Percentiles rank a stretch among this genome's conserved stretches.
Evolutionary conservation across 139 green algal species (phyloP).

Genomic region (Dunaliella primolecta): DNA sequence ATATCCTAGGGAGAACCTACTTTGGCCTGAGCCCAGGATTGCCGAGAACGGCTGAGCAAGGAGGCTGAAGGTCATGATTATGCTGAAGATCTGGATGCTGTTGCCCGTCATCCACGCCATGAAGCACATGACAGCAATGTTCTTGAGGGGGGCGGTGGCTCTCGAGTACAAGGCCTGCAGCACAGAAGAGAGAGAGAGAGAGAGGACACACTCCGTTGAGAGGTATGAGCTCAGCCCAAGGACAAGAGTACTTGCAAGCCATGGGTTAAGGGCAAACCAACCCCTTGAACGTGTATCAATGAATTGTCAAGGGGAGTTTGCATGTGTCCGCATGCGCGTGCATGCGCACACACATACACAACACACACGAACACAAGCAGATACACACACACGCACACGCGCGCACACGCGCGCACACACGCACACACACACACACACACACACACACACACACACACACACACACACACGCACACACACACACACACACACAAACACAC

Average conservation of each 20-base stretch:
- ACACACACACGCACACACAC: no score
- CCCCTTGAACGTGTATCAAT: no score
- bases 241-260: slow-evolving; percentile 4
- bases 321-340: not conserved
- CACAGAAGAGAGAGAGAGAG: not conserved
- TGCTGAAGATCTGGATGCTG: slow-evolving; percentile 89
- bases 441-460: no score
- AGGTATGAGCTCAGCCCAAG: not conserved
- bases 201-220: not conserved
- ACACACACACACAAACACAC: no score
- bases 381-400: no score
- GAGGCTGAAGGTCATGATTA: slow-evolving; percentile 83
- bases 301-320: not conserved
- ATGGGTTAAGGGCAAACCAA: not conserved
- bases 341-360: not conserved
- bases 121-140: slow-evolving; percentile 75
- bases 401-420: no score
- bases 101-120: slow-evolving; percentile 96
- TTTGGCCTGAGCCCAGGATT: slow-evolving; percentile 68
- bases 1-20: no score
- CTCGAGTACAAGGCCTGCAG: slow-evolving; percentile 20
- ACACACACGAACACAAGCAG: no score
- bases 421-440: no score
- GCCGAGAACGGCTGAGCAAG: slow-evolving; percentile 74
- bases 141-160: slow-evolving; percentile 19